Evolutionary conservation across 345 rosid genomes (phyloP), one percentile per base, ranked within the genome.

Genomic region (Lepidium aucheri): DNA sequence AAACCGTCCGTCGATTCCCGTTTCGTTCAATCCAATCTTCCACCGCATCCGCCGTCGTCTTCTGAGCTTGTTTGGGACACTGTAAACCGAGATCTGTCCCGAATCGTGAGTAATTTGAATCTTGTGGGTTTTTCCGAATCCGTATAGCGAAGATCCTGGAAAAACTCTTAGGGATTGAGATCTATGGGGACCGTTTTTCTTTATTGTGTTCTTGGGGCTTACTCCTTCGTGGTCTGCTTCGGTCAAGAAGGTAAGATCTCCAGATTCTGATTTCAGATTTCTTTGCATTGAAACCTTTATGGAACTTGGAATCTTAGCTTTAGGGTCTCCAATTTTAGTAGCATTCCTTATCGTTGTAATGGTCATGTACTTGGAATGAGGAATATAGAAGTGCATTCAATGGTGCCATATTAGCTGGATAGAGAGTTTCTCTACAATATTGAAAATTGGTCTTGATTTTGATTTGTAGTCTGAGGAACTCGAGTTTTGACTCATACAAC

Each of bases 121-220:
- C 87, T 94, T 39, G 96, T 91, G 24, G 24, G 99, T 94, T 63
- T 87, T 94, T 61, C 97, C 99, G 1, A 94, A 91, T 63, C 97
- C 97, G 7, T 84, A 69, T 50, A 80, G 96, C 8, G 97, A 94
- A 10, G 96, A 94, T 81, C 99, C 97, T 2, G 99, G 97, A 7
- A 91, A 94, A 82, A 96, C 97, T 1, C 78, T 94, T 73, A 77
- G 97, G 63, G 96, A 90, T 81, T 94, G 99, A 97, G 99, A 90
- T 84, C 87, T 94, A 0, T 94, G 99, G 96, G 95, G 99, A 3
- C 99, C 97, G 0, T 94, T 90, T 67, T 94, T 94, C 88, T 90
- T 90, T 73, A 87, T 94, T 12, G 96, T 94, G 33, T 91, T 91
- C 72, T 65, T 88, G 45, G 99, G 99, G 0, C 90, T 94, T 9